Evolutionary conservation across 2,329 filamentous ascomycete species (phyloP), one percentile per base, ranked within the genome.

Genomic region (Akanthomyces dipterigenus): DNA sequence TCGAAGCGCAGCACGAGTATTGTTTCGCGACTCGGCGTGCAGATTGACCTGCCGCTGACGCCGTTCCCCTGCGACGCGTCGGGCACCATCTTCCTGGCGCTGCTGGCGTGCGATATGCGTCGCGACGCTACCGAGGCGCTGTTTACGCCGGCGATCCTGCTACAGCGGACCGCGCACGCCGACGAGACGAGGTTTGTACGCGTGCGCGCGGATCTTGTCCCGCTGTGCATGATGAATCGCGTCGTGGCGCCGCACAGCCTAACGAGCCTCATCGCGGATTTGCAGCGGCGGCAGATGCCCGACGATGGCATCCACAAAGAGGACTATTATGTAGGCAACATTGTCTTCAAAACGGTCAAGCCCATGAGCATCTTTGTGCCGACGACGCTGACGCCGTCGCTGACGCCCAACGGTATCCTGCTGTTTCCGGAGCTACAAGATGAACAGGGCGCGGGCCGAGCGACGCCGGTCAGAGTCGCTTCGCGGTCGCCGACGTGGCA

Each of bases 401-500:
- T 66, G 20, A 67, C 66, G 14, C 61, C 69, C 0, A 69, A 67
- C 16, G 69, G 69, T 1, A 63, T 70, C 14, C 63, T 70, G 38
- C 70, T 70, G 50, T 66, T 63, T 16, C 67, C 69, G 1, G 63
- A 65, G 34, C 60, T 69, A 12, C 63, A 63, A 16, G 53, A 61
- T 20, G 28, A 42, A 2, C 58, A 59, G 2, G 55, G 45, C 22
- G 36, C 36, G 36, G 36, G 31, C 14, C 56, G 56, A 20, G 50
- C 45, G 1, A 56, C 63, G 20, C 8, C 28, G 3, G 46, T 69
- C 4, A 59, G 63, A 7, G 69, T 71, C 1, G 59, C 59, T 7
- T 69, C 69, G 26, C 64, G 69, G 18, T 69, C 69, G n/a, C 65
- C 69, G 2, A 67, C 65, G 11, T 71, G 69, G 69, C 65, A 70